Base-by-base conservation (phyloP, 2,329 filamentous ascomycete genomes). In the Neofusicoccum ribis region DNA sequence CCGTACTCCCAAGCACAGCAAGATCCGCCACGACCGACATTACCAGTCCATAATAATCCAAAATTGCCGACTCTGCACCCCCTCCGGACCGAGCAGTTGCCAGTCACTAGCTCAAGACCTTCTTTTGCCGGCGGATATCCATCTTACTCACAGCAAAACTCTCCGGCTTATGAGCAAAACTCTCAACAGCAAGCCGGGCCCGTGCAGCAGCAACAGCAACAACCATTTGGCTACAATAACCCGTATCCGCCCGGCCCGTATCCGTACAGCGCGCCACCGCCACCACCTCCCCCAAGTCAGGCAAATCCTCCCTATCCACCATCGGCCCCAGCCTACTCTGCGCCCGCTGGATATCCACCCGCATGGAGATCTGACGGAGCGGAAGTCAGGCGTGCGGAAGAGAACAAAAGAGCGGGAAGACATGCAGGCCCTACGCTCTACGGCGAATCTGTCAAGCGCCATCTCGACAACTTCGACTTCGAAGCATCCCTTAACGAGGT, bases 391-490 rank as follows among this genome's bases (percentile, higher is more conserved):
- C 71, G 73, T 3, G 62, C 62, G 64, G 77, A 77, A 69, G 76
- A 73, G 66, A 79, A 71, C 74, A 78, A 70, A 54, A 77, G 76
- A 67, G 70, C 74, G 23, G 73, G 72, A 14, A 71, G 74, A 3
- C 41, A 64, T 15, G 66, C 72, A 7, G 75, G 70, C 49, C 68
- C 76, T 14, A 75, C 73, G 11, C 71, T 74, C 2, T 79, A 78
- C 67, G 81, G 80, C 34, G 79, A 83, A 56, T 82, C 77, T 11
- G 83, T 88, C n/a, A 89, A 89, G 72, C 82, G 87, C 44, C 86
- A 89, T 74, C 76, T 89, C 3, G 87, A 89, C 46, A 81, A 83
- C 54, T 89, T 86, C 67, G 87, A 89, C 72, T 74, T 89, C 31
- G 86, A 83, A 68, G 78, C 80, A 31, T 82, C 81, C 3, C 72